These are phyloP conservation scores for Ganoderma leucocontextum DNA, from an alignment of 1,284 basidiomycete genomes.

Conservation along the genomic window DNA sequence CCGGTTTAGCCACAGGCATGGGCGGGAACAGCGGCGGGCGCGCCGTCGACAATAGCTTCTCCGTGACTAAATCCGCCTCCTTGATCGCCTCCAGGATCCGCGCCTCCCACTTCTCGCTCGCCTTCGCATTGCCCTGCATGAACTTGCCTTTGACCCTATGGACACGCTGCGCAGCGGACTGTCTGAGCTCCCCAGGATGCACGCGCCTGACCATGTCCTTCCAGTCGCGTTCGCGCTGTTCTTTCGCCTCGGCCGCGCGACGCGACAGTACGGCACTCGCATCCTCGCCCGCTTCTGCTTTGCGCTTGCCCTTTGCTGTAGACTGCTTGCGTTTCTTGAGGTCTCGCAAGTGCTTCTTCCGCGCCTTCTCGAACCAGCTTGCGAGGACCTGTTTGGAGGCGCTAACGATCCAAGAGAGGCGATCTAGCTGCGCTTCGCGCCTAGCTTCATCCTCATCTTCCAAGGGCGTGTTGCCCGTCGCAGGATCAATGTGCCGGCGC, in stretches of 20 bases:
- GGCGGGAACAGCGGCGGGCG: conserved; percentile 34
- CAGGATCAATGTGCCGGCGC: conserved; percentile 54
- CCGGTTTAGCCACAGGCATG: conserved; percentile 31
- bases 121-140: conserved; percentile 59
- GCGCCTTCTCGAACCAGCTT: conserved; percentile 52
- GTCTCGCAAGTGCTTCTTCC: conserved; percentile 50
- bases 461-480: conserved; percentile 56
- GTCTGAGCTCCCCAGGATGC: conserved; percentile 59
- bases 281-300: conserved; percentile 60
- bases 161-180: conserved; percentile 57
- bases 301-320: conserved; percentile 44
- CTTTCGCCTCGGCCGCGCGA: conserved; percentile 65
- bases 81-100: conserved; percentile 63
- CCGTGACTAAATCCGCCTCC: conserved; percentile 59
- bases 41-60: conserved; percentile 46
- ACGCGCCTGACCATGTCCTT: conserved; percentile 59
- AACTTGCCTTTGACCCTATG: conserved; percentile 62
- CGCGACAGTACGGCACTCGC: conserved; percentile 59
- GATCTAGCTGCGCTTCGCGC: conserved; percentile 48
- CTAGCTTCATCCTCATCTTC: conserved; percentile 51
- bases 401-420: conserved; percentile 60
- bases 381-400: conserved; percentile 61
- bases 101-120: conserved; percentile 66
- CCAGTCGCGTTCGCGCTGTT: conserved; percentile 71
- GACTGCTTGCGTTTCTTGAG: conserved; percentile 48